Conservation (phyloP, 805 yeast genomes). For the Pichia heedii region DNA sequence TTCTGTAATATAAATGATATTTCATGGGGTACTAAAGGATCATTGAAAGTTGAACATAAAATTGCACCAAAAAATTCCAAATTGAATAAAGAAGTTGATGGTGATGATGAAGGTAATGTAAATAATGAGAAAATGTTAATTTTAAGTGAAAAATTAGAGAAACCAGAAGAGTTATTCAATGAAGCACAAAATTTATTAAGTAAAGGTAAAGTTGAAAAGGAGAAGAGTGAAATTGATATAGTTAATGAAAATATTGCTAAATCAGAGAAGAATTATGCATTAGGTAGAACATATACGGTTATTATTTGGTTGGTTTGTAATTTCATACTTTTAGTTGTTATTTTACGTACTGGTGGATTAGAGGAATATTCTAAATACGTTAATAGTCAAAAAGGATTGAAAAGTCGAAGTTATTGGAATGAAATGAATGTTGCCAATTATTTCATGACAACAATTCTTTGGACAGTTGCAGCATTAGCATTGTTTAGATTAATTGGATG, state of each 20-base stretch:
- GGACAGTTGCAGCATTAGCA: constrained; percentile 89
- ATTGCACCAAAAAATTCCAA: constrained; percentile 40
- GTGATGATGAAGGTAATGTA: constrained; percentile 10
- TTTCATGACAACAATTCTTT: constrained; percentile 75
- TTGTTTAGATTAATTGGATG: constrained; percentile 72
- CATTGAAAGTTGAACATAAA: constrained; percentile 37
- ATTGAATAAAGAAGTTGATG: constrained; percentile 7
- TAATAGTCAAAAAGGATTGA: constrained; percentile 9
- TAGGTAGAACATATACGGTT: constrained; percentile 81
- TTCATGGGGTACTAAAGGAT: constrained; percentile 96
- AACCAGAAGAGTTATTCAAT: constrained; percentile 23
- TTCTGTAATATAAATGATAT: constrained; percentile 92
- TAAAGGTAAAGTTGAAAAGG: constrained; percentile 40
- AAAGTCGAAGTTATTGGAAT: constrained; percentile 16
- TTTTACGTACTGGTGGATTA: constrained; percentile 75
- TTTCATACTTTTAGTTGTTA: constrained; percentile 68
- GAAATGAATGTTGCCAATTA: constrained; percentile 23
- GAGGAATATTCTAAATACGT: constrained; percentile 28
- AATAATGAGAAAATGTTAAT: constrained; percentile 13
- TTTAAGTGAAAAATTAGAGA: constrained; percentile 23
- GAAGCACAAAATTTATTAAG: constrained; percentile 21
- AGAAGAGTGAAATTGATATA: constrained; percentile 40
- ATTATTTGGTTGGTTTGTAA: constrained; percentile 81
- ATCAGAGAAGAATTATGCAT: constrained; percentile 67
- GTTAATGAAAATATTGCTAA: constrained; percentile 12